Base-by-base conservation (phyloP, 2,329 filamentous ascomycete species). In the Cadophora luteo-olivacea region DNA sequence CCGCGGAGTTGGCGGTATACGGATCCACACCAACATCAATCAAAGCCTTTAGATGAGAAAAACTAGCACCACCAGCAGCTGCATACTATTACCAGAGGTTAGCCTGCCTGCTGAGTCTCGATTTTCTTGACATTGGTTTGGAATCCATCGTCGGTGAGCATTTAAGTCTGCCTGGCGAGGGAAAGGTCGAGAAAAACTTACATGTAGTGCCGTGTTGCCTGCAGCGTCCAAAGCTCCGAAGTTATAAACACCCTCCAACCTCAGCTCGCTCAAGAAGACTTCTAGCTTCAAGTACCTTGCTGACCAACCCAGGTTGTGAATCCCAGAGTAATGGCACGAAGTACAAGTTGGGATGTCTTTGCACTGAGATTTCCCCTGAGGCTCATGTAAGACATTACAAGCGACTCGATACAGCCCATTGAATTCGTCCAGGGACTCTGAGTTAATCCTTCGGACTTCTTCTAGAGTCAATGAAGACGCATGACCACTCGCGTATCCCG, bases 221-320 rank as follows among this genome's bases (percentile, higher is more conserved):
- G 54, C 67, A 33, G 64, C 38, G 52, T 69, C 67, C 22, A 68
- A 25, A 16, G 66, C 70, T 3, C 55, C 66, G n/a, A 67, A 48
- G 38, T 69, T 61, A 45, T 68, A 72, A 4, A 69, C 51, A 36
- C 32, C 54, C 8, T 52, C 24, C n/a, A 70, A 41, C 41, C 61
- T 67, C 4, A 72, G 67, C 22, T 72, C 70, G 14, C 58, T 52
- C 9, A 54, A 62, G 57, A 72, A 72, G 14, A 72, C 69, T 49
- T 70, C 65, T 11, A 72, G 67, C 24, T 70, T 70, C 29, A 72
- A 41, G 32, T 72, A 68, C 38, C 61, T 61, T 29, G 69, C 66
- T 11, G 68, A 72, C 70, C 70, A 72, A 7, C 64, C 64, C 6
- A 72, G 61, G 38, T 72, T 72, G 24, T 72, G 70, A n/a, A 72